phyloP scores from a whole-genome alignment of 1,284 basidiomycete species.

The Melanopsichium pennsylvanicum region DNA sequence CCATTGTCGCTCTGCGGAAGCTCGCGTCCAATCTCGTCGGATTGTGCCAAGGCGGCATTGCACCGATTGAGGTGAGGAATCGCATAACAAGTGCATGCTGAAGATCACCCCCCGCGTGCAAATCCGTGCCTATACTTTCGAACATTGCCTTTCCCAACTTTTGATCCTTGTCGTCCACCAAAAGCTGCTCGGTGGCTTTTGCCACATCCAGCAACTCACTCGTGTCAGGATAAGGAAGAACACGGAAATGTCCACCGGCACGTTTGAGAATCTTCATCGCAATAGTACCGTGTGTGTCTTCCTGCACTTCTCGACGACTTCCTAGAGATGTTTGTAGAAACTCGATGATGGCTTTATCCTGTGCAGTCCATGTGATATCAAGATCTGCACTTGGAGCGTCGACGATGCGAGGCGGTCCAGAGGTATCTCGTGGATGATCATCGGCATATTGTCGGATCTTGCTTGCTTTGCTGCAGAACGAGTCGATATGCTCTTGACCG shows the following conservation, averaged over 20 bases:
- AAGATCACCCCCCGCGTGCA: conserved; percentile 32
- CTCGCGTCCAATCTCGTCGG: conserved; percentile 40
- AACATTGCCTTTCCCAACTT: conserved; percentile 15
- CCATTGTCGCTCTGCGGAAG: conserved; percentile 20
- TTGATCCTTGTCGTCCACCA: conserved; percentile 2
- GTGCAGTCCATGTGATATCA: conserved; percentile 69
- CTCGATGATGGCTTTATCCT: conserved; percentile 74
- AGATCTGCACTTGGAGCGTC: conserved; percentile 5
- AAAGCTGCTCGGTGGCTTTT: conserved; percentile 1
- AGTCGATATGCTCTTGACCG: conserved; percentile 26
- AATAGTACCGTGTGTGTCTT: conserved; percentile 72
- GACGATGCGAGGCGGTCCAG: conserved; percentile 70
- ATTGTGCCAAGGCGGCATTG: conserved; percentile 53
- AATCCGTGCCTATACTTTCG: conserved; percentile 20
- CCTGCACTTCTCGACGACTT: conserved; percentile 73
- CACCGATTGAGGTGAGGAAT: conserved; percentile 44
- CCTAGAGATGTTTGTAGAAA: conserved; percentile 75
- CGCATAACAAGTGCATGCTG: conserved; percentile 47
- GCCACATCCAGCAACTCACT: conserved; percentile 8
- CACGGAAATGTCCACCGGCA: conserved; percentile 65
- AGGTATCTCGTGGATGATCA: conserved; percentile 71
- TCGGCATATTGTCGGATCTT: conserved; percentile 24
- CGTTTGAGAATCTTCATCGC: conserved; percentile 74
- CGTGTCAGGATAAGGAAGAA: conserved; percentile 25
- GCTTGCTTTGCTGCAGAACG: conserved; percentile 65